Conservation (phyloP, 108 stramenopile species). For the Pseudonitzschia delicatissima region DNA sequence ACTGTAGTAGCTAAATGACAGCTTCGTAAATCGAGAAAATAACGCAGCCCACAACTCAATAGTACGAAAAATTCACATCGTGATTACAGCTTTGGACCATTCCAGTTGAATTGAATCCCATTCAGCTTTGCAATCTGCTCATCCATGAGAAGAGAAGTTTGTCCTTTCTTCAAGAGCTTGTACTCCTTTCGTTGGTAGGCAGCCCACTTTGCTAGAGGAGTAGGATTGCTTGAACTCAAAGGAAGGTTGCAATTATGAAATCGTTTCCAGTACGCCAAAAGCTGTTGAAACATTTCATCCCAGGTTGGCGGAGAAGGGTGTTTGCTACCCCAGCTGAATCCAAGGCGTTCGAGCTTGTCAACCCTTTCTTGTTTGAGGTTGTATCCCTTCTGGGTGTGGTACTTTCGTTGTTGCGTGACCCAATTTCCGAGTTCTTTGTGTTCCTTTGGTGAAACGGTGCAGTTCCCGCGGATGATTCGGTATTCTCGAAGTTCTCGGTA, state of each 20-base stretch:
- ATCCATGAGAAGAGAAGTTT: not conserved
- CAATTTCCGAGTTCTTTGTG: not conserved
- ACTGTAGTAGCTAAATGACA: too few species aligned
- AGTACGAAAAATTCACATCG: too few species aligned
- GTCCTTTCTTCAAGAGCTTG: conserved; percentile 1
- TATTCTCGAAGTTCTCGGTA: conserved; percentile 4
- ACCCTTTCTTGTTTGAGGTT: not conserved
- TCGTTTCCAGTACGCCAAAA: not conserved
- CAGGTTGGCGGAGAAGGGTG: not conserved
- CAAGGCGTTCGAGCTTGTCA: not conserved
- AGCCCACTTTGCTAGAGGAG: not conserved
- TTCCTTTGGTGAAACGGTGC: not conserved
- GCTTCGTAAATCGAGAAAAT: too few species aligned
- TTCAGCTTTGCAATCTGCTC: not conserved
- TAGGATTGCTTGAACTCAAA: not conserved
- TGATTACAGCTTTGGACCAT: conserved; percentile 3
- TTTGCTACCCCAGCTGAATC: conserved; percentile 1
- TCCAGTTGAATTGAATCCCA: not conserved
- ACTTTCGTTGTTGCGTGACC: not conserved
- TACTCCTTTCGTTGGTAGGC: conserved; percentile 4
- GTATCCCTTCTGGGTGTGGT: not conserved
- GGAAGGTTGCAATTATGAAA: not conserved
- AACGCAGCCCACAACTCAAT: too few species aligned
- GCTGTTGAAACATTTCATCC: conserved; percentile 6
- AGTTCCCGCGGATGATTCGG: conserved; percentile 7